Conservation (phyloP, 805 yeast species). For the Sugiyamaella boreocaroliniensis region DNA sequence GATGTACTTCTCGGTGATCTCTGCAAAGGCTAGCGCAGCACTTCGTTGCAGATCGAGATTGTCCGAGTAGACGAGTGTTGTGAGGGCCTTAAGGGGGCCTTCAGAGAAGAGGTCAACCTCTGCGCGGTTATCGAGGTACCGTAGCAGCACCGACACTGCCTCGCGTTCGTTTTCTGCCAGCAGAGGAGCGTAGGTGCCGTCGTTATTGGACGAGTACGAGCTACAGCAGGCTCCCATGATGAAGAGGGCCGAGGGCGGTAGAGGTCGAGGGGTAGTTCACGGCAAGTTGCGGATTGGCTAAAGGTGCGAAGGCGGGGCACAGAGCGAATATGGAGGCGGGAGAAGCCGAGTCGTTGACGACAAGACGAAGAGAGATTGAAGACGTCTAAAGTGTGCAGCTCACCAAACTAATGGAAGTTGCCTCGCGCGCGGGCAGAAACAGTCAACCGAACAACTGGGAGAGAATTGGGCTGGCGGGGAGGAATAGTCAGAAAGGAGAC, state of each 20-base stretch:
- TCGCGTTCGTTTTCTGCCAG: constrained; percentile 95
- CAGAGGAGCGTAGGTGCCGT: constrained; percentile 63
- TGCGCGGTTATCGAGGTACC: constrained; percentile 70
- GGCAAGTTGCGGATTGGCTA: too few species aligned
- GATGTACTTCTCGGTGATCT: constrained; percentile 90
- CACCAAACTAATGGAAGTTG: too few species aligned
- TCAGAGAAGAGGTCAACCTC: constrained; percentile 80
- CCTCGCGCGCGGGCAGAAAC: too few species aligned
- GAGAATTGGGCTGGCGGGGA: neutral
- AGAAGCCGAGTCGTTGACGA: neutral
- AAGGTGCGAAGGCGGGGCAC: neutral
- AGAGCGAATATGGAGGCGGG: neutral
- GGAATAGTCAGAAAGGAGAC: neutral
- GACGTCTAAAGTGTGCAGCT: too few species aligned
- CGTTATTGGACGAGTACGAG: constrained; percentile 15
- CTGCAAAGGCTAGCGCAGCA: constrained; percentile 98
- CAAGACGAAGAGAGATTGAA: neutral
- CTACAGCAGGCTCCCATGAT: constrained; percentile 20
- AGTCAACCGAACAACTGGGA: too few species aligned
- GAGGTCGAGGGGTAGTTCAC: too few species aligned
- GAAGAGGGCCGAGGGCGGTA: neutral
- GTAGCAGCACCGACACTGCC: constrained; percentile 85
- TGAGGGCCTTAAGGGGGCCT: constrained; percentile 76
- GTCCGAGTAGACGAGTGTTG: constrained; percentile 90
- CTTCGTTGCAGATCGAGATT: constrained; percentile 91